Conservation (phyloP, 495 filamentous ascomycete genomes). For the Xylaria grammica region DNA sequence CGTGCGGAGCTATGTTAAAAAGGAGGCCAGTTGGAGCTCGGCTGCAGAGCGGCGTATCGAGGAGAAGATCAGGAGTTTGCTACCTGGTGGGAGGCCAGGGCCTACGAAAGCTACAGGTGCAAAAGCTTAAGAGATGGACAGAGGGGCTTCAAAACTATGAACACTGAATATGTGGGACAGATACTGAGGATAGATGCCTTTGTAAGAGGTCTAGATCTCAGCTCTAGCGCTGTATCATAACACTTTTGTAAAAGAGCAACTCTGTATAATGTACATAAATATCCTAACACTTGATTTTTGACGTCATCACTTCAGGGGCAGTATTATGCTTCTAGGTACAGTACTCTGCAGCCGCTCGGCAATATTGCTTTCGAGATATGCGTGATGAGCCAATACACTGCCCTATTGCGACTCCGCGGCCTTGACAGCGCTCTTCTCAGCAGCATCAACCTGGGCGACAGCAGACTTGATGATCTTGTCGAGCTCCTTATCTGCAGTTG, state of each 20-base stretch:
- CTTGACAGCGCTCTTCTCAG: slow-evolving; percentile 70
- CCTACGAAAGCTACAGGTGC: slow-evolving; percentile 2
- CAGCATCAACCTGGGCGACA: slow-evolving; percentile 67
- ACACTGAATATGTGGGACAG: not conserved
- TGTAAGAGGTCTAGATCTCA: slow-evolving; percentile 15
- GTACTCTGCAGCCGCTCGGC: not conserved
- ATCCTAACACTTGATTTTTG: not conserved
- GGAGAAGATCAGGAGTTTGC: slow-evolving; percentile 40
- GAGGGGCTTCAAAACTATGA: not conserved
- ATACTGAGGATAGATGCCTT: not conserved
- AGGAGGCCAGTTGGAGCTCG: slow-evolving; percentile 47
- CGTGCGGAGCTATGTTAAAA: slow-evolving; percentile 41
- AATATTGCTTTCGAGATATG: not conserved
- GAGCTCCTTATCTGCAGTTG: slow-evolving; percentile 69
- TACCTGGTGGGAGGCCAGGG: slow-evolving; percentile 23
- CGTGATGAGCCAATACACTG: not conserved
- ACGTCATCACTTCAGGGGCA: not conserved
- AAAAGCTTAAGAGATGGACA: slow-evolving; percentile 13
- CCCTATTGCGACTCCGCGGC: slow-evolving; percentile 28
- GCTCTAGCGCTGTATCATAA: slow-evolving; percentile 26
- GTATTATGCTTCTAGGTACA: not conserved
- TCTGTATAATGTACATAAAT: slow-evolving; percentile 30
- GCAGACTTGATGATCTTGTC: slow-evolving; percentile 76
- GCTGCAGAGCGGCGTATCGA: slow-evolving; percentile 37
- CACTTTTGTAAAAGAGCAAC: slow-evolving; percentile 14